Conservation (phyloP, 1,284 basidiomycete species). For the Cutaneotrichosporon curvatum region DNA sequence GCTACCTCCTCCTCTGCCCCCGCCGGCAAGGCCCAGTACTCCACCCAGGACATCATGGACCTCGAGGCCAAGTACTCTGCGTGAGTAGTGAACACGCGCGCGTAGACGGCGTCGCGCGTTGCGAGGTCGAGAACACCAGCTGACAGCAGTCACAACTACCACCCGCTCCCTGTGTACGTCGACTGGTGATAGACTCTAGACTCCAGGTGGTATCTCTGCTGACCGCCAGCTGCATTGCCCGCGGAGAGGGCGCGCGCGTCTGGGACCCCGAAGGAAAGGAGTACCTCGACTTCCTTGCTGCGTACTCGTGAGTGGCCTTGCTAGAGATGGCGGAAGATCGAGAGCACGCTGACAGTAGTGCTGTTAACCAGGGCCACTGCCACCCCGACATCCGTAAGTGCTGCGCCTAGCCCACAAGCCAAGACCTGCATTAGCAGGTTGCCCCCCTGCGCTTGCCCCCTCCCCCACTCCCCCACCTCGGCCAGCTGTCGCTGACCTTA, state of each 20-base stretch:
- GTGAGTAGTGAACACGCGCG: constrained; percentile 34
- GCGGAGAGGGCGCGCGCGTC: constrained; percentile 80
- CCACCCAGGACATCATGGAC: constrained; percentile 60
- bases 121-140: not conserved
- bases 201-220: not conserved
- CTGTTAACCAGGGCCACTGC: constrained; percentile 90
- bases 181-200: too few relatives aligned
- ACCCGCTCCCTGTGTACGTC: constrained; percentile 74
- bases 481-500: constrained; percentile 40
- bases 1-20: constrained; percentile 52
- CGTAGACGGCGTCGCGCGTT: too few relatives aligned
- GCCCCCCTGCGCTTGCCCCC: too few relatives aligned
- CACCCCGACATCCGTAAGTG: constrained; percentile 58
- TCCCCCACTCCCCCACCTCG: too few relatives aligned
- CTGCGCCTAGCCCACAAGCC: not conserved
- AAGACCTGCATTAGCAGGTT: not conserved
- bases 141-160: constrained; percentile 65
- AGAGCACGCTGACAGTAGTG: constrained; percentile 49
- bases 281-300: constrained; percentile 93
- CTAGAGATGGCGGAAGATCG: not conserved
- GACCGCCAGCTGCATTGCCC: constrained; percentile 65
- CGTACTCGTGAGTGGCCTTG: constrained; percentile 73
- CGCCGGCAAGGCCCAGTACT: constrained; percentile 34
- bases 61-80: constrained; percentile 63
- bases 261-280: constrained; percentile 93